phyloP scores from a whole-genome alignment of 495 filamentous ascomycete genomes.

The Aspergillus sclerotioniger region DNA sequence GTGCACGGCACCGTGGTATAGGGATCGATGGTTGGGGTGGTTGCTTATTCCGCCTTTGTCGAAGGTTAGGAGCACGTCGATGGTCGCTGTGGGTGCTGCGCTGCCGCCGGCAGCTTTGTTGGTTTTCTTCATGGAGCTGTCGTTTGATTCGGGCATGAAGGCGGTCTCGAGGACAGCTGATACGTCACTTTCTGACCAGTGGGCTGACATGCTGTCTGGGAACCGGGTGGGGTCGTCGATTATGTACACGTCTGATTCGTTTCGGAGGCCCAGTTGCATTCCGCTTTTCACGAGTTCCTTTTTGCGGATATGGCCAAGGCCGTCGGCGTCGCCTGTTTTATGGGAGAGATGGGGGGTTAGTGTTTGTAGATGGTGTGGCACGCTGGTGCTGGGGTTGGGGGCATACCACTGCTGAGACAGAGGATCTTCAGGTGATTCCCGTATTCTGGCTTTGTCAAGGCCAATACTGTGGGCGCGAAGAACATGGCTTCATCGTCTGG shows the following conservation, averaged over 20 bases:
- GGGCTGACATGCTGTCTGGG: slow-evolving; percentile 77
- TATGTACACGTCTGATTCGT: slow-evolving; percentile 72
- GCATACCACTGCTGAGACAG: slow-evolving; percentile 78
- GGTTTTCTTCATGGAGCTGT: slow-evolving; percentile 12
- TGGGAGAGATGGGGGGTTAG: slow-evolving; percentile 1
- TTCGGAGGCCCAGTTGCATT: slow-evolving; percentile 67
- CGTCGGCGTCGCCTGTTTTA: slow-evolving; percentile 71
- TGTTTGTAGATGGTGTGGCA: not conserved
- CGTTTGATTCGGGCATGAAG: slow-evolving; percentile 60
- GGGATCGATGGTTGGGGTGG: slow-evolving; percentile 88
- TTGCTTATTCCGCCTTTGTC: slow-evolving; percentile 74
- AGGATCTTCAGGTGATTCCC: slow-evolving; percentile 92
- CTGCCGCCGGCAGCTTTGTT: slow-evolving; percentile 19
- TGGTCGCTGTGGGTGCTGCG: slow-evolving; percentile 53
- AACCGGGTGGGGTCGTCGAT: slow-evolving; percentile 74
- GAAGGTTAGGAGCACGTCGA: slow-evolving; percentile 87
- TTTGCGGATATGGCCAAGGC: slow-evolving; percentile 76
- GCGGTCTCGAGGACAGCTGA: slow-evolving; percentile 63
- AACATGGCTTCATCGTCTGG: slow-evolving; percentile 99
- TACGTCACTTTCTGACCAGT: slow-evolving; percentile 71
- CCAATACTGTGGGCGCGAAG: slow-evolving; percentile 84
- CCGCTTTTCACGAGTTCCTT: slow-evolving; percentile 80
- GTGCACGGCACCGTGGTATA: slow-evolving; percentile 74
- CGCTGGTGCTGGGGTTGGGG: not conserved
- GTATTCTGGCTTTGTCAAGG: slow-evolving; percentile 67